Conservation (phyloP, 148 eudicot species). For the Rhododendron vialii region DNA sequence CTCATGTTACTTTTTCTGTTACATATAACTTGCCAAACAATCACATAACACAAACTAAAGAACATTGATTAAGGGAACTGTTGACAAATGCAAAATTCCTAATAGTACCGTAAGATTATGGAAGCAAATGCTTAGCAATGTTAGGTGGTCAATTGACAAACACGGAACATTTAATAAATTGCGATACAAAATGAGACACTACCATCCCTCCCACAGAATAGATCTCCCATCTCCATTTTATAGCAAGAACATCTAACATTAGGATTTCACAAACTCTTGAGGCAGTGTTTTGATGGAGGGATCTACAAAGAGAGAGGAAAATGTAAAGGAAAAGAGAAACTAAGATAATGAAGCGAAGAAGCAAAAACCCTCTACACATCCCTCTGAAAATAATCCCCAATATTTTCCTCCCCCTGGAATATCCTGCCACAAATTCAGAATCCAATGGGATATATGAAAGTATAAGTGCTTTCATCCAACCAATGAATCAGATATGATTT, state of each 20-base stretch:
- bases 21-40: background rate
- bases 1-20: background rate
- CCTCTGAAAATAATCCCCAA: background rate
- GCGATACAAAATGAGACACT: background rate
- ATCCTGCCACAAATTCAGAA: background rate
- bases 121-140: background rate
- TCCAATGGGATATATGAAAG: background rate
- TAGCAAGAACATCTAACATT: background rate
- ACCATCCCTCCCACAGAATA: background rate
- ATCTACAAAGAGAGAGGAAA: background rate
- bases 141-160: background rate
- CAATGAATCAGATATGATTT: background rate
- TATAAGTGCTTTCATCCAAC: background rate
- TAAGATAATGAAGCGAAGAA: background rate
- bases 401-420: background rate
- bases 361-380: background rate
- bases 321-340: background rate
- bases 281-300: background rate
- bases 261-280: background rate
- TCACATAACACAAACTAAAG: background rate
- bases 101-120: background rate
- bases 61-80: background rate
- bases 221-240: background rate
- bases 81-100: background rate
- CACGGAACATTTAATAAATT: background rate